Percentiles rank a stretch among this genome's conserved stretches.
Conservation (phyloP, 345 rosid species). For the Gynandropsis gynandra region DNA sequence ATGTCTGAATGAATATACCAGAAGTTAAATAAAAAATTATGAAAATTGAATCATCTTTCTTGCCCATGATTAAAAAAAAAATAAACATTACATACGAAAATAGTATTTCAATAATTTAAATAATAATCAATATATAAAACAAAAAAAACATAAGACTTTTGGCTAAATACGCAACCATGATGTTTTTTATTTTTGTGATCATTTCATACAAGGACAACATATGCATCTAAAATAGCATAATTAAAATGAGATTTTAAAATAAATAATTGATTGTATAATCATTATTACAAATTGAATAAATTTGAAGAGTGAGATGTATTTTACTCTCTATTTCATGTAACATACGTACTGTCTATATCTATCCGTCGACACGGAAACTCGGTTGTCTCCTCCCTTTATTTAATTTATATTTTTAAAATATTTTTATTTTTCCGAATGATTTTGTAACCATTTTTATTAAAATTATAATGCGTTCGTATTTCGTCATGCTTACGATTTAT, state of each 20-base stretch:
- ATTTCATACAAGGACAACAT: no score
- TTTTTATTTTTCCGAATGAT: not conserved
- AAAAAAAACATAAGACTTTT: no score
- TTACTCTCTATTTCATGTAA: constrained; percentile 1
- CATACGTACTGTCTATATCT: constrained; percentile 18
- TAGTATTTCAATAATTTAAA: no score
- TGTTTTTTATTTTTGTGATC: no score
- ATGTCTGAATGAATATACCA: constrained; percentile 9
- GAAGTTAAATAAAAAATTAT: constrained; percentile 2
- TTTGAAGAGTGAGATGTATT: no score
- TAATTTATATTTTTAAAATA: not conserved
- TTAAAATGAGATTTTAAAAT: no score
- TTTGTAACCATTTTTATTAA: constrained; percentile 19
- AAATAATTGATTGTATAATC: no score
- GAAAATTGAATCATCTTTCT: constrained; percentile 3
- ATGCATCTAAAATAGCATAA: no score
- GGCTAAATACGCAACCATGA: no score
- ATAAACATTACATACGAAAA: no score
- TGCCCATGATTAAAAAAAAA: constrained; percentile 18
- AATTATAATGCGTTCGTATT: constrained; percentile 39
- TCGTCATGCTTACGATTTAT: constrained; percentile 63
- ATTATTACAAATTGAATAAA: no score
- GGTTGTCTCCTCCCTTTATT: constrained; percentile 11
- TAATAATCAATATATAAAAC: no score
- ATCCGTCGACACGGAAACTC: constrained; percentile 67